Evolutionary conservation across 2,329 filamentous ascomycete genomes (phyloP).

Genomic region (Dothideomycetes sp.): DNA sequence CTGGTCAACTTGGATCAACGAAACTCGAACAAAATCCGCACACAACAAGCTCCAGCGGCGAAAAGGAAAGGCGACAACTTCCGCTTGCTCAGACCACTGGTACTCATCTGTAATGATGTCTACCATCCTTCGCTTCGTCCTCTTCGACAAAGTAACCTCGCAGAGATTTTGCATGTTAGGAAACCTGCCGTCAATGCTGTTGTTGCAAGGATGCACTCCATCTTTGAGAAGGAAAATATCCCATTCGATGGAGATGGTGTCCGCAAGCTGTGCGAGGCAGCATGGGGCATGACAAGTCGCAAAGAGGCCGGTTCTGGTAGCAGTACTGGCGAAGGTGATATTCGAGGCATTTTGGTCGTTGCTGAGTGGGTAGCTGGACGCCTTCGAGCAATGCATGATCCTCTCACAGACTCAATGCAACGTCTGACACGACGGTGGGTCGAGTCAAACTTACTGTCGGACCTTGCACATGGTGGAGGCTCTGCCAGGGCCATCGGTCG

Average conservation of each 20-base stretch:
- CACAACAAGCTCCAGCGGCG: slow-evolving; percentile 28
- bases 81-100: slow-evolving; percentile 73
- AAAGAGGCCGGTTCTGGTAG: slow-evolving; percentile 47
- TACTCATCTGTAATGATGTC: slow-evolving; percentile 94
- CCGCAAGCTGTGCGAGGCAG: slow-evolving; percentile 70
- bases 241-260: slow-evolving; percentile 83
- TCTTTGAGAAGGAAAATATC: slow-evolving; percentile 86
- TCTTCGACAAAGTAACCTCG: slow-evolving; percentile 71
- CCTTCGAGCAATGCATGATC: slow-evolving; percentile 37
- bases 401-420: slow-evolving; percentile 23
- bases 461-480: slow-evolving; percentile 61
- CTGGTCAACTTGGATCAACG: slow-evolving; percentile 78
- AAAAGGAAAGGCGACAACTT: slow-evolving; percentile 82
- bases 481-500: slow-evolving; percentile 63
- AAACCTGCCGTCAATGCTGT: slow-evolving; percentile 83
- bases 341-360: slow-evolving; percentile 76
- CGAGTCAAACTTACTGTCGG: slow-evolving; percentile 59
- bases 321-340: slow-evolving; percentile 61
- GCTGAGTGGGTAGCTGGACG: slow-evolving; percentile 77
- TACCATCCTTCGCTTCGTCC: slow-evolving; percentile 85
- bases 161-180: slow-evolving; percentile 85
- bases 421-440: slow-evolving; percentile 67
- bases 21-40: slow-evolving; percentile 44
- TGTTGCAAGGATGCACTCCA: slow-evolving; percentile 65
- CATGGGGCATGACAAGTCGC: slow-evolving; percentile 69